Evolutionary conservation across 768 basidiomycete species (phyloP), one percentile per base, ranked within the genome.

Genomic region (Sistotremastrum suecicum): DNA sequence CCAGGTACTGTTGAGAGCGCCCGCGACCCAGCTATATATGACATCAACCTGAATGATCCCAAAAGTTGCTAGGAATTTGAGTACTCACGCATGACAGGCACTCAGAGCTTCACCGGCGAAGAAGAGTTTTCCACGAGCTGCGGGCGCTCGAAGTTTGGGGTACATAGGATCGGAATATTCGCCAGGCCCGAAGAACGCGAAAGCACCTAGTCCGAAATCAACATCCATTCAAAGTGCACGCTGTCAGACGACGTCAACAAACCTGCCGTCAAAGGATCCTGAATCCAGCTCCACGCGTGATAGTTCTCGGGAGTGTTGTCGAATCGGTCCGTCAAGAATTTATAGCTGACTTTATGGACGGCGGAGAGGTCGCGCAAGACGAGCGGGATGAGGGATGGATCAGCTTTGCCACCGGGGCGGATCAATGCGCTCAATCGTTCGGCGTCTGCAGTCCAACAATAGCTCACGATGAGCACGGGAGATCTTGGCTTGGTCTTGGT

Each of bases 181-280:
- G 5, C 67, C 67, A 5, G 70, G 67, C 0, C 60, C 61, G 39
- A 70, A 71, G 50, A 53, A 54, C 0, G 67, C 69, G 45, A 58
- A 68, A 4, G 64, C 65, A 20, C 20, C 20, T 20, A 20, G 20
- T 20, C 20, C 20, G 20, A 20, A 20, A 20, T 20, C 20, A 20
- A 20, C 20, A 20, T 20, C 20, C 20, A 20, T 20, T 20, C 20
- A 20, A 20, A 20, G 20, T 20, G 20, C n/a, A 9, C 12, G 33
- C 29, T 42, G 33, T 12, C 44, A 28, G 37, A 41, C 44, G 5
- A n/a, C 38, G 2, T 29, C 35, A 3, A 51, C 58, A 34, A 35
- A 68, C 68, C 67, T 57, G 65, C 61, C 0, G 65, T 51, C 6
- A 55, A 50, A 2, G 56, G 55, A 38, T 64, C 54, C 10, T 52